Evolutionary conservation across 2,329 filamentous ascomycete genomes (phyloP).

Genomic region (Atkinsonella texensis): DNA sequence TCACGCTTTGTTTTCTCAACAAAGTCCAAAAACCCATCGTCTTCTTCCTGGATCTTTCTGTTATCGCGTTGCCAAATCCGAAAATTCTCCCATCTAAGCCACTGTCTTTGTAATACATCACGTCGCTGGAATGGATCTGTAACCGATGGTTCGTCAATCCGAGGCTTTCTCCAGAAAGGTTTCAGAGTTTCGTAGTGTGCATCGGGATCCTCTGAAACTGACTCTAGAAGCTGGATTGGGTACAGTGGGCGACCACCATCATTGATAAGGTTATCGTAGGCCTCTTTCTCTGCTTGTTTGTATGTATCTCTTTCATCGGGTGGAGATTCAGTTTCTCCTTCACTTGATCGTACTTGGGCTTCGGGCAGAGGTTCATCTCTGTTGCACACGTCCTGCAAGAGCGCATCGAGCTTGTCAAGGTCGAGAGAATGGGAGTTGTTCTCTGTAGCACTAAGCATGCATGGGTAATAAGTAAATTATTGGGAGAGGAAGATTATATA

Average conservation of each 20-base stretch:
- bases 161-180: neutral
- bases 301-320: neutral
- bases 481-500: neutral
- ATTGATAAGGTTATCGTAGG: neutral
- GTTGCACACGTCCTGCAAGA: constrained; percentile 4
- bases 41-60: constrained; percentile 10
- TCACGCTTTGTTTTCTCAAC: neutral
- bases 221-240: neutral
- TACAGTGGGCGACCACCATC: neutral
- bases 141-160: too few relatives aligned
- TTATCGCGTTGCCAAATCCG: constrained; percentile 14
- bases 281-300: neutral
- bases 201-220: neutral
- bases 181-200: neutral
- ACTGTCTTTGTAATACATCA: constrained; percentile 15
- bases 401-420: constrained; percentile 10
- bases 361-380: neutral
- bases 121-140: too few relatives aligned
- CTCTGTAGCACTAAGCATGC: neutral
- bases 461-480: neutral
- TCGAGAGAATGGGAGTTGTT: constrained; percentile 7
- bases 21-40: constrained; percentile 7
- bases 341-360: neutral
- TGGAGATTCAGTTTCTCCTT: neutral
- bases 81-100: constrained; percentile 16